These are phyloP conservation scores for Magnaporthiopsis rhizophila DNA, from an alignment of 2,329 filamentous ascomycete genomes.

Conservation along the genomic window DNA sequence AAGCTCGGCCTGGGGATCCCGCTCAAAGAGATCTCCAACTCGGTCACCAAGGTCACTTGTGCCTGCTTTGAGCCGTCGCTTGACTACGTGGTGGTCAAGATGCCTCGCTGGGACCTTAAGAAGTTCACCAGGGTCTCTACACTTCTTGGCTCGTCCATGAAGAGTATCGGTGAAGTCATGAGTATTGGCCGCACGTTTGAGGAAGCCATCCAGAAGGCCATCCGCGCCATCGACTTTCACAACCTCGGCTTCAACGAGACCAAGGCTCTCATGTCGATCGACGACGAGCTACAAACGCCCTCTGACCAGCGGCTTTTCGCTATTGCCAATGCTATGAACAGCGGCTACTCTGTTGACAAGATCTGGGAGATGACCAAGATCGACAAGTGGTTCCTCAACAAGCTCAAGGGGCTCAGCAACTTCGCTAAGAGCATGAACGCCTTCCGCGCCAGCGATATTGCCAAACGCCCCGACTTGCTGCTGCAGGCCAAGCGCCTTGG, in stretches of 20 bases:
- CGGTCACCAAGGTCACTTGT: slow-evolving; percentile 89
- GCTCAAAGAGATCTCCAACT: slow-evolving; percentile 92
- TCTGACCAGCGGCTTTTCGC: slow-evolving; percentile 96
- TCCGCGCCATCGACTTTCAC: slow-evolving; percentile 88
- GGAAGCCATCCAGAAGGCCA: slow-evolving; percentile 97
- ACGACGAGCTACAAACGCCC: slow-evolving; percentile 91
- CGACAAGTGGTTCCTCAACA: slow-evolving; percentile 95
- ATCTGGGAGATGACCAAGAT: slow-evolving; percentile 99
- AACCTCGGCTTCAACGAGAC: slow-evolving; percentile 94
- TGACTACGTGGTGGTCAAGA: slow-evolving; percentile 98
- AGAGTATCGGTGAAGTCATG: slow-evolving; percentile 99
- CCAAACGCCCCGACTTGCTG: slow-evolving; percentile 56
- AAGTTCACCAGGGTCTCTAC: slow-evolving; percentile 98
- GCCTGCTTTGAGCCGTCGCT: slow-evolving; percentile 98
- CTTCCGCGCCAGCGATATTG: slow-evolving; percentile 57
- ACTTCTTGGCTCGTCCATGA: slow-evolving; percentile 95
- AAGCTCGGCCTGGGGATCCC: slow-evolving; percentile 94
- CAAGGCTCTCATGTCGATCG: slow-evolving; percentile 86
- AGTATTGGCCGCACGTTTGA: slow-evolving; percentile 94
- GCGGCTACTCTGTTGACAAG: slow-evolving; percentile 88
- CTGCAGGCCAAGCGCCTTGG: slow-evolving; percentile 86
- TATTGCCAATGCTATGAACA: slow-evolving; percentile 94
- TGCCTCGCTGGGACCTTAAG: slow-evolving; percentile 97
- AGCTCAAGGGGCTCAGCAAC: slow-evolving; percentile 83
- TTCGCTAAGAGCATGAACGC: slow-evolving; percentile 73